Percentiles rank a stretch among this genome's conserved stretches.
phyloP scores from a whole-genome alignment of 495 filamentous ascomycete genomes.

The Aspergillus olivimuriae region DNA sequence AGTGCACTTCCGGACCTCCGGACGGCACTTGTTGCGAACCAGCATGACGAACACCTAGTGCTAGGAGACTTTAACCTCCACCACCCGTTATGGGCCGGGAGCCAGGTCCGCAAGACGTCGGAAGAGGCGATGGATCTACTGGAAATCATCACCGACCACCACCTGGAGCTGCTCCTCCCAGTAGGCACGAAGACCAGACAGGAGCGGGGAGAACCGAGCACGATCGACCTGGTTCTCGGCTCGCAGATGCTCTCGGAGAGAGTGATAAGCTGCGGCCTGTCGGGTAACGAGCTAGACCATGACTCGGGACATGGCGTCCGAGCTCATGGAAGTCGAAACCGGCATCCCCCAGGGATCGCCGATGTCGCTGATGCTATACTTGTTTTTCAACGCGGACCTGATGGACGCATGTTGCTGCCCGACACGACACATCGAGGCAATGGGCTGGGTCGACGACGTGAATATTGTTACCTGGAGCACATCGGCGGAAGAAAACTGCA shows the following conservation, averaged over 20 bases:
- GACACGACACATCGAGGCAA: neutral
- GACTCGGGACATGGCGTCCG: slow-evolving; percentile 8
- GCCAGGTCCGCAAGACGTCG: neutral
- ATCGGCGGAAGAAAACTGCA: too few species aligned
- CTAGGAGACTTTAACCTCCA: slow-evolving; percentile 23
- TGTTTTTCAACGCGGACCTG: neutral
- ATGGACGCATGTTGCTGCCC: neutral
- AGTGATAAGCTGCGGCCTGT: slow-evolving; percentile 1
- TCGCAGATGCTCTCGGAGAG: neutral
- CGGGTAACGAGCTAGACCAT: slow-evolving; percentile 15
- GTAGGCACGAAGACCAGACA: neutral
- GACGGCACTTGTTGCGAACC: too few species aligned
- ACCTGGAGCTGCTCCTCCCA: neutral
- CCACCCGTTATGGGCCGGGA: slow-evolving; percentile 12
- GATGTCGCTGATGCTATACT: slow-evolving; percentile 18
- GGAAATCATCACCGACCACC: neutral
- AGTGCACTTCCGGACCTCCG: too few species aligned
- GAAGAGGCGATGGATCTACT: neutral
- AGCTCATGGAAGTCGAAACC: neutral
- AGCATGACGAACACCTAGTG: slow-evolving; percentile 4
- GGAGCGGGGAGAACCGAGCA: neutral
- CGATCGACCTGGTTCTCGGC: slow-evolving; percentile 10
- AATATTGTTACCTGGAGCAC: neutral
- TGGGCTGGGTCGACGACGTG: neutral
- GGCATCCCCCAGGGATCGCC: slow-evolving; percentile 18